These are phyloP conservation scores for Porcisia deanei DNA, from an alignment of 208 protist species.

Conservation along the genomic window DNA sequence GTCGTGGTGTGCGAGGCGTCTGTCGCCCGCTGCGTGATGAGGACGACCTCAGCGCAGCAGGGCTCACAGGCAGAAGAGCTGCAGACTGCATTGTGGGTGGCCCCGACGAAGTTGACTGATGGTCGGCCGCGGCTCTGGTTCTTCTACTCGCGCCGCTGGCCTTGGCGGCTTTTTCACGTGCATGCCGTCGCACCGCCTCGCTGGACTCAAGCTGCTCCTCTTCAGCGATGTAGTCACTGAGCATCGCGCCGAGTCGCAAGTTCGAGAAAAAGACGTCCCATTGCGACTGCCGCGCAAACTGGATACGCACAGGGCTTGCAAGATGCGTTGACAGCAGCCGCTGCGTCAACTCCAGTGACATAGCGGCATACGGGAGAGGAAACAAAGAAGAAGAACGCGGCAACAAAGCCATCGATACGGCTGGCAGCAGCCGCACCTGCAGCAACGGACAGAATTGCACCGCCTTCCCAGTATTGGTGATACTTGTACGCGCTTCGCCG, in stretches of 20 bases:
- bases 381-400: not conserved
- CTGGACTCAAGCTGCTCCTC: slow-evolving; percentile 2
- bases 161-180: not conserved
- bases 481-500: slow-evolving; percentile 18
- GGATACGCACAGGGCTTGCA: not conserved
- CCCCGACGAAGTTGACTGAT: not conserved
- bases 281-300: slow-evolving; percentile 9
- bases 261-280: slow-evolving; percentile 20
- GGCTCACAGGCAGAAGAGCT: not conserved
- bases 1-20: slow-evolving; percentile 12
- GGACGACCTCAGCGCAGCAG: not conserved
- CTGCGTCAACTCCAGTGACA: slow-evolving; percentile 13
- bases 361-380: not conserved
- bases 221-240: slow-evolving; percentile 7
- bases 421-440: slow-evolving; percentile 2
- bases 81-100: not conserved
- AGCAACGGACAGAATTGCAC: slow-evolving; percentile 31
- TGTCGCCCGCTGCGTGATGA: slow-evolving; percentile 5
- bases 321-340: slow-evolving; percentile 16
- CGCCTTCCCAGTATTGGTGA: slow-evolving; percentile 26
- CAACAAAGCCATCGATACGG: not conserved
- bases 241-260: not conserved
- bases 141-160: not conserved
- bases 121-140: not conserved
- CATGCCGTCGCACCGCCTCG: slow-evolving; percentile 9